Evolutionary conservation across 495 filamentous ascomycete genomes (phyloP), one percentile per base, ranked within the genome.

Genomic region (Penicillium soppii): DNA sequence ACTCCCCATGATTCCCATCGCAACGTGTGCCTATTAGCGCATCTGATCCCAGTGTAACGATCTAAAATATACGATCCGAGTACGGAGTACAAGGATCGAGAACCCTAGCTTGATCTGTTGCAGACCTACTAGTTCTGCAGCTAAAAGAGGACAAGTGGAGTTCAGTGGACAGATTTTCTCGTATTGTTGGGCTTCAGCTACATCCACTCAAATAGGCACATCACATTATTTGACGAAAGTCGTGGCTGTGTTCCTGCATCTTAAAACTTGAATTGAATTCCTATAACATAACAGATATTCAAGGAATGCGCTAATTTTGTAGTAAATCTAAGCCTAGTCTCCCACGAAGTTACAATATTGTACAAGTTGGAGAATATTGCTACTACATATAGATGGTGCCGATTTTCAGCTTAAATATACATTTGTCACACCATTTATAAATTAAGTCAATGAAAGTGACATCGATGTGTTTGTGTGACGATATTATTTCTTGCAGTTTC

Each of bases 201-300:
- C 45, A 9, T 36, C 36, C 16, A 30, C 19, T 27, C 21, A 30
- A 17, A 49, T 49, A 16, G 33, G 30, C 3, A 13, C 25, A 29
- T 27, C 36, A 22, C 35, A 25, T 36, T n/a, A n/a, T n/a, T n/a
- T n/a, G n/a, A n/a, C 17, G 26, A 12, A 10, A n/a, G 30, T 22
- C 25, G n/a, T 8, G 13, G 4, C 20, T 12, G n/a, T 47, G 46
- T 49, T 49, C 46, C 36, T 49, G 46, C 36, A 49, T 40, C 23
- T 30, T 13, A 17, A 16, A 32, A 49, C 37, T 12, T 17, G 21
- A 23, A 29, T 38, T 5, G 12, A 1, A 10, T 39, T 32, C 32
- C 36, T 29, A 41, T 49, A 15, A 49, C 25, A 20, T 39, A 47
- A 41, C 10, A 38, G 16, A n/a, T 47, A 47, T 37, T 8, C 9